A percentile compares a stretch with the other conserved stretches of the same genome.
These are phyloP conservation scores for Albugo laibachii DNA, from an alignment of 352 stramenopile genomes.

Conservation along the genomic window DNA sequence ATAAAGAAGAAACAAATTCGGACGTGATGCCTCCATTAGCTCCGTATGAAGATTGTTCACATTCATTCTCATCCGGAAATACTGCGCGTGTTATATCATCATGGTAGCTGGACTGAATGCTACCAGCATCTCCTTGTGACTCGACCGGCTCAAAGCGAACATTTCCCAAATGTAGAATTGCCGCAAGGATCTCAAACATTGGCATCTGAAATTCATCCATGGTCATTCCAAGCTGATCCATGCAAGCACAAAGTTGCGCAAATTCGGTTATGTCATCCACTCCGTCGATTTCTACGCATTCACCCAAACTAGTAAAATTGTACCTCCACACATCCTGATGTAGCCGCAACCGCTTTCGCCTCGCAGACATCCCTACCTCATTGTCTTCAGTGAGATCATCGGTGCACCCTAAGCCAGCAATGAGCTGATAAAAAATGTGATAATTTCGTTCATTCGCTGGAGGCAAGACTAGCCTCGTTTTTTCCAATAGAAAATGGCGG, in stretches of 20 bases:
- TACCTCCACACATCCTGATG: slow-evolving; percentile 56
- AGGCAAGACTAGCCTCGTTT: slow-evolving; percentile 46
- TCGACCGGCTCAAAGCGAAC: slow-evolving; percentile 22
- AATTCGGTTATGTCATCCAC: slow-evolving; percentile 57
- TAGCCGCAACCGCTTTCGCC: slow-evolving; percentile 20
- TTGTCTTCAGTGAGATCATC: slow-evolving; percentile 10
- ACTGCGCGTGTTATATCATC: slow-evolving; percentile 12
- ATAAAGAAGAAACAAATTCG: slow-evolving; percentile 27
- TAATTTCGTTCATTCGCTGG: slow-evolving; percentile 63
- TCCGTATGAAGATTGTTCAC: slow-evolving; percentile 6
- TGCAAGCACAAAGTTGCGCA: slow-evolving; percentile 33
- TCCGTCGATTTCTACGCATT: slow-evolving; percentile 55
- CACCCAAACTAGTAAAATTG: slow-evolving; percentile 41
- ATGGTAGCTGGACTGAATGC: not conserved
- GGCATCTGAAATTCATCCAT: slow-evolving; percentile 31
- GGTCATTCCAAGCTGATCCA: slow-evolving; percentile 51
- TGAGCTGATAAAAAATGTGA: slow-evolving; percentile 66
- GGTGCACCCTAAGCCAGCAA: slow-evolving; percentile 28
- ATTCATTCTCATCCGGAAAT: slow-evolving; percentile 12
- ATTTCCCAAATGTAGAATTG: slow-evolving; percentile 52
- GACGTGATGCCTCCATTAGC: slow-evolving; percentile 26
- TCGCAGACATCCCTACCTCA: not conserved
- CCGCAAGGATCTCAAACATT: slow-evolving; percentile 52
- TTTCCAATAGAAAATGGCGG: slow-evolving; percentile 62
- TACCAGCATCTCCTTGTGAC: slow-evolving; percentile 18